Conservation (phyloP, 345 rosid genomes). For the Litchi chinensis region DNA sequence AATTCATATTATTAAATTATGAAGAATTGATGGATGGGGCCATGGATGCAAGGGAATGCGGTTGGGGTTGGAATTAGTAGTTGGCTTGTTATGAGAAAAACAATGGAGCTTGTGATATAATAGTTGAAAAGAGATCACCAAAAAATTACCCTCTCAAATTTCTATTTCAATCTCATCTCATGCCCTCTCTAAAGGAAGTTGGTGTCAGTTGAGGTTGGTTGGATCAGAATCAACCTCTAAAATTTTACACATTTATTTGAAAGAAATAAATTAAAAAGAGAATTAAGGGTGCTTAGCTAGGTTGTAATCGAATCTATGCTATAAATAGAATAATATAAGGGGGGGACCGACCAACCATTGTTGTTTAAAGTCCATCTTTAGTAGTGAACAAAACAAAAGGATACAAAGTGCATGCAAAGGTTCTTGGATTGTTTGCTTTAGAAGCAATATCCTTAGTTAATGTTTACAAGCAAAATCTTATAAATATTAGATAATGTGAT, state of each 20-base stretch:
- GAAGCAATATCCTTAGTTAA: conserved; percentile 24
- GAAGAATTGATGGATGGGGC: no score
- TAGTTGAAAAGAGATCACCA: conserved; percentile 40
- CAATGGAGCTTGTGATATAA: conserved; percentile 27
- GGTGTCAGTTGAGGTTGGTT: conserved; percentile 39
- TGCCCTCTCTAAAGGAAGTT: conserved; percentile 22
- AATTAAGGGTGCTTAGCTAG: not conserved
- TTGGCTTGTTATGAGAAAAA: conserved; percentile 27
- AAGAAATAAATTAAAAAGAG: not conserved
- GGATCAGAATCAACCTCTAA: conserved; percentile 27
- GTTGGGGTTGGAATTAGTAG: conserved; percentile 25
- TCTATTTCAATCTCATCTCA: conserved; percentile 15
- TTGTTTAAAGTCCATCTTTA: conserved; percentile 1
- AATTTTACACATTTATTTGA: conserved; percentile 8
- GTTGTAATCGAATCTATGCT: conserved; percentile 5
- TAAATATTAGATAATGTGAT: not conserved
- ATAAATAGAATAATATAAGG: not conserved
- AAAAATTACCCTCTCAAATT: conserved; percentile 6
- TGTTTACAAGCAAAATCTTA: conserved; percentile 24
- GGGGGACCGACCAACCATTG: not conserved
- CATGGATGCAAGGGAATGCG: not conserved
- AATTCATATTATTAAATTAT: not conserved
- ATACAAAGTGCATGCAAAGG: not conserved
- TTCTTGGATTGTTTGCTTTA: conserved; percentile 25
- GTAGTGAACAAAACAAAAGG: not conserved